phyloP scores from a whole-genome alignment of 163 green algal species.

The Scenedesmus sp. region DNA sequence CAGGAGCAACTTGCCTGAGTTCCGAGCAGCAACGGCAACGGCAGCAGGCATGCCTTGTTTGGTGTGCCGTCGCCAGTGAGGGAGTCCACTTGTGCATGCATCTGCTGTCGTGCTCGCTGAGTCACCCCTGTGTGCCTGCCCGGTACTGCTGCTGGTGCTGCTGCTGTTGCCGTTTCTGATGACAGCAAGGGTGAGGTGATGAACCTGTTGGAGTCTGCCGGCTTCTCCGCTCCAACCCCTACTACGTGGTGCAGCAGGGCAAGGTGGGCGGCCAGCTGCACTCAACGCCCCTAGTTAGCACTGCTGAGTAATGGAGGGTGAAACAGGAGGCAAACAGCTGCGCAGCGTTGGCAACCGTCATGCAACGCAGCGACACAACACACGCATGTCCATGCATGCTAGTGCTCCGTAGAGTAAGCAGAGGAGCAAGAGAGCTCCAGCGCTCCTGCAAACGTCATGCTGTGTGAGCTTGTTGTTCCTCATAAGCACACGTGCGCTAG shows the following conservation, averaged over 20 bases:
- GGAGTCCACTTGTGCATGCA: not conserved
- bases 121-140: not conserved
- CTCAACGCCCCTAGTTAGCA: too few relatives aligned
- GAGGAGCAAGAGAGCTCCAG: too few relatives aligned
- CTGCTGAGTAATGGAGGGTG: not conserved
- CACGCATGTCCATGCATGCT: not conserved
- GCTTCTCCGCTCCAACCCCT: constrained; percentile 98
- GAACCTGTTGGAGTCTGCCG: constrained; percentile 97
- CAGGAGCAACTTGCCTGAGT: not conserved
- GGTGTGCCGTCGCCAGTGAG: not conserved
- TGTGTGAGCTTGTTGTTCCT: too few relatives aligned
- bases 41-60: not conserved
- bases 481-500: too few relatives aligned
- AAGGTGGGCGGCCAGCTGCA: constrained; percentile 71
- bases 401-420: not conserved
- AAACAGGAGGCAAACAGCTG: not conserved
- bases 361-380: too few relatives aligned
- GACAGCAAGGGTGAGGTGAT: constrained; percentile 93
- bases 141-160: not conserved
- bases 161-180: not conserved
- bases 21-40: not conserved
- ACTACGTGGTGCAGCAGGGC: constrained; percentile 99
- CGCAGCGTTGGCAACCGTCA: not conserved
- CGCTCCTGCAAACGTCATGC: not conserved
- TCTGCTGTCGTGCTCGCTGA: not conserved